Evolutionary conservation across 2,329 filamentous ascomycete genomes (phyloP), one percentile per base, ranked within the genome.

Genomic region (Aureobasidium sp.): DNA sequence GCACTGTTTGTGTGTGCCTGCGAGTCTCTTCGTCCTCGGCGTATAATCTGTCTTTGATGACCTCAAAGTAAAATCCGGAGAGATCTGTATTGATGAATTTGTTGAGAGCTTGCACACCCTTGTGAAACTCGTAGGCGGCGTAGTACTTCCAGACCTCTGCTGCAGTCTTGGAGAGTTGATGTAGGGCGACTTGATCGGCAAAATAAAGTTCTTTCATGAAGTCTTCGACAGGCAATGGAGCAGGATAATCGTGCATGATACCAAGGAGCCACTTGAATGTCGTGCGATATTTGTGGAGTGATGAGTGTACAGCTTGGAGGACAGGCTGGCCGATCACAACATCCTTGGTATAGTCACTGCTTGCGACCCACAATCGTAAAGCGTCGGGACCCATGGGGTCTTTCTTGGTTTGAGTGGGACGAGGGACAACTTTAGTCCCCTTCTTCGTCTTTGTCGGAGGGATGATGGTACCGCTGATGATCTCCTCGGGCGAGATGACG

Each of bases 11-110:
- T 1, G 83, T 81, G 26, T 79, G 77, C 29, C 77, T 70, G 59
- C 85, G 79, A 51, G 88, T 87, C 15, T 83, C 81, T 15, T 84
- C 83, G 64, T 87, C 84, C 34, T 89, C 90, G 50, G 92, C 94
- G 77, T 99, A 99, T 1, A 97, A 79, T 3, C 90, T 82, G 70
- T 99, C 94, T 75, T 99, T 99, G 69, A 92, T 81, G 0, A 89
- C 86, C 74, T 99, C 94, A 63, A 99, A 85, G 73, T 97, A 99
- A 74, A 97, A 96, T 0, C 93, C 88, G 0, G 92, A 97, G 27
- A 99, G 81, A 67, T 97, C 90, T 27, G 82, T 85, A 61, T 86
- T 85, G 63, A 96, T 82, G 87, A 92, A 97, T 65, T 84, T 84
- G 74, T 92, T 95, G 66, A 97, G 81, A 4, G 82, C 76, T 63